Evolutionary conservation across 1,284 basidiomycete species (phyloP), one percentile per base, ranked within the genome.

Genomic region (Ceratobasidium papillatum): DNA sequence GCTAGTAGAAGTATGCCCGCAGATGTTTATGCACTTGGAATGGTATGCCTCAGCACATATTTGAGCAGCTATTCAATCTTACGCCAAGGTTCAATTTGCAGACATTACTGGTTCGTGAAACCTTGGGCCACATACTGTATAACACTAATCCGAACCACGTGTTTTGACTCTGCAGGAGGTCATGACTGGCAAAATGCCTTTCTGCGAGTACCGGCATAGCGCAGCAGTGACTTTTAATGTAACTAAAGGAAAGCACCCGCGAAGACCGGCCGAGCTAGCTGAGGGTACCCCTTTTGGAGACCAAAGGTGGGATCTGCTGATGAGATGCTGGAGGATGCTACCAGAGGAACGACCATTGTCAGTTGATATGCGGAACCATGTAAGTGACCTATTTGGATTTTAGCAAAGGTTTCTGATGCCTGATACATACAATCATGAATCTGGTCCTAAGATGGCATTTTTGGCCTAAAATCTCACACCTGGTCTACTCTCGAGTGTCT

Each of bases 11-110:
- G 62, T 17, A 27, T 47, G 17, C 27, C 41, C 2, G 64, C 64
- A 1, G 64, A 66, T 30, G 22, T 66, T 38, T 66, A 66, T 38
- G 64, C 64, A 14, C 25, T 66, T 25, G 64, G 64, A 36, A 66
- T 66, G 64, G 64, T 66, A 25, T 17, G 49, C 49, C 30, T 11
- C 27, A n/a, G 1, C 3, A 11, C 1, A 43, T 12, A 2, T 11
- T 25, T 0, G 22, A 9, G 3, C 25, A 19, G 19, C n/a, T 3
- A 8, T 17, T 19, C 25, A 22, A 8, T 19, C 17, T 12, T 32
- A 2, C 14, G 4, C 52, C 12, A 2, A 7, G 9, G 1, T 41
- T 1, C 0, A 11, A 1, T n/a, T 27, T 45, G 17, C n/a, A 64
- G 62, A 64, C 62, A 2, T 47, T 64, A n/a, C 25, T 64, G 0